Conservation (phyloP, 768 basidiomycete genomes). For the Trametes elegans region DNA sequence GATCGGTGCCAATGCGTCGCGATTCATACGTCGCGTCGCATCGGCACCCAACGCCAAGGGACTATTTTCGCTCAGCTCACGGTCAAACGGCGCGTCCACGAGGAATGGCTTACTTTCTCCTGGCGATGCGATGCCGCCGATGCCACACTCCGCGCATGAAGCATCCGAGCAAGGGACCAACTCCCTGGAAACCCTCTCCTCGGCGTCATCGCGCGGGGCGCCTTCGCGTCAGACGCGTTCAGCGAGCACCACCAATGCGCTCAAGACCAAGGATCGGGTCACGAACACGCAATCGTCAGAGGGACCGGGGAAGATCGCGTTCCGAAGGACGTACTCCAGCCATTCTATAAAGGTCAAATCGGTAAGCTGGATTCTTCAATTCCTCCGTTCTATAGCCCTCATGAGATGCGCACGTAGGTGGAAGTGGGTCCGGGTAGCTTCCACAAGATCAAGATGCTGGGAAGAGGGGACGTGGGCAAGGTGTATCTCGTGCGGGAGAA, state of each 20-base stretch:
- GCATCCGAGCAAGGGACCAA: conserved; percentile 60
- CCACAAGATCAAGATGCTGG: conserved; percentile 96
- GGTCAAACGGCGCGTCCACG: conserved; percentile 53
- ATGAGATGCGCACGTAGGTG: conserved; percentile 47
- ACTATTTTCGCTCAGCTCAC: conserved; percentile 65
- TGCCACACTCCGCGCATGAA: conserved; percentile 45
- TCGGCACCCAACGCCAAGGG: conserved; percentile 97
- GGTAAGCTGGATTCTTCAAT: conserved; percentile 44
- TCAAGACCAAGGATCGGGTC: conserved; percentile 43
- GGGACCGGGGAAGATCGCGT: conserved; percentile 65
- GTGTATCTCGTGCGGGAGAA: conserved; percentile 98
- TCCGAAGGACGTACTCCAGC: conserved; percentile 93
- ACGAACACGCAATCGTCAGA: conserved; percentile 41
- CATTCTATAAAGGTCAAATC: conserved; percentile 94
- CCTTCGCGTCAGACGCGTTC: conserved; percentile 40
- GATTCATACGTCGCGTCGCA: conserved; percentile 93
- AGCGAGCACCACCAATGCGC: conserved; percentile 31
- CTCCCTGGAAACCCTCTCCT: conserved; percentile 78
- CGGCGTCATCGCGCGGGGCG: conserved; percentile 64
- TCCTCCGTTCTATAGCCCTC: conserved; percentile 6
- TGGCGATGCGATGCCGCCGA: conserved; percentile 54
- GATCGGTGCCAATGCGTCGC: conserved; percentile 72
- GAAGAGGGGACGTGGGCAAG: conserved; percentile 97
- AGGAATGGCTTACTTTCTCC: conserved; percentile 81
- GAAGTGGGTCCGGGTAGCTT: conserved; percentile 95